A percentile compares a stretch with the other conserved stretches of the same genome.
Evolutionary conservation across 495 filamentous ascomycete genomes (phyloP).

Genomic region (Penicillium cataractarum): DNA sequence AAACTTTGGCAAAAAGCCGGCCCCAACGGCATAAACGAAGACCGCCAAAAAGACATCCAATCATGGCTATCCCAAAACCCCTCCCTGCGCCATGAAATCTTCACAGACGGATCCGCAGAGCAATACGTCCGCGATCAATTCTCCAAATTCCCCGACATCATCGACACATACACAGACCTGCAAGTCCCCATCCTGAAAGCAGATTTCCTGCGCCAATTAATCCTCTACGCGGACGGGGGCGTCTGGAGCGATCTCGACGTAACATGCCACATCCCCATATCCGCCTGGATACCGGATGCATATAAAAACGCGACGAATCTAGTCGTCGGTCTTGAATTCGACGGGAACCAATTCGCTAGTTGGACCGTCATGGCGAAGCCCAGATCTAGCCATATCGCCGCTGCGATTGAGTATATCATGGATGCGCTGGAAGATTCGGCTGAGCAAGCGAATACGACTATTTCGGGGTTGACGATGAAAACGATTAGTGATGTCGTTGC

Average conservation of each 20-base stretch:
- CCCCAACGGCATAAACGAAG: conserved; percentile 16
- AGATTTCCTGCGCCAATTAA: conserved; percentile 47
- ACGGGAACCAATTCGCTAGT: conserved; percentile 42
- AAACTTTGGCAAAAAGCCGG: conserved; percentile 43
- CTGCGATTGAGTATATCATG: conserved; percentile 28
- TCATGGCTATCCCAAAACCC: conserved; percentile 38
- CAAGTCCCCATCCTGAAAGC: conserved; percentile 40
- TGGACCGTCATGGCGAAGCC: conserved; percentile 47
- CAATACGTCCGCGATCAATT: conserved; percentile 36
- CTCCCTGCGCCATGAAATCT: conserved; percentile 36
- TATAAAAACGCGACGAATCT: conserved; percentile 32
- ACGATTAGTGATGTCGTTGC: conserved; percentile 26
- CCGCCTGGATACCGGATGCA: conserved; percentile 41
- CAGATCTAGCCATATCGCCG: conserved; percentile 13
- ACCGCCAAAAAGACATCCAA: conserved; percentile 18
- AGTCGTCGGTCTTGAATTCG: conserved; percentile 48
- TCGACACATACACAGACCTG: conserved; percentile 31
- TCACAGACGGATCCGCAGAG: conserved; percentile 38
- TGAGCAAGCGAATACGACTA: neutral
- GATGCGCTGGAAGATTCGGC: conserved; percentile 13
- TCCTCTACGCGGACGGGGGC: conserved; percentile 45
- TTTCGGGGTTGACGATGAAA: conserved; percentile 11
- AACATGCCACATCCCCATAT: conserved; percentile 35
- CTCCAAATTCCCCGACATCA: conserved; percentile 26
- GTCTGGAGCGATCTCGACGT: conserved; percentile 52